These are phyloP conservation scores for Pseudogymnoascus sp. DNA, from an alignment of 2,329 filamentous ascomycete species.

Conservation along the genomic window DNA sequence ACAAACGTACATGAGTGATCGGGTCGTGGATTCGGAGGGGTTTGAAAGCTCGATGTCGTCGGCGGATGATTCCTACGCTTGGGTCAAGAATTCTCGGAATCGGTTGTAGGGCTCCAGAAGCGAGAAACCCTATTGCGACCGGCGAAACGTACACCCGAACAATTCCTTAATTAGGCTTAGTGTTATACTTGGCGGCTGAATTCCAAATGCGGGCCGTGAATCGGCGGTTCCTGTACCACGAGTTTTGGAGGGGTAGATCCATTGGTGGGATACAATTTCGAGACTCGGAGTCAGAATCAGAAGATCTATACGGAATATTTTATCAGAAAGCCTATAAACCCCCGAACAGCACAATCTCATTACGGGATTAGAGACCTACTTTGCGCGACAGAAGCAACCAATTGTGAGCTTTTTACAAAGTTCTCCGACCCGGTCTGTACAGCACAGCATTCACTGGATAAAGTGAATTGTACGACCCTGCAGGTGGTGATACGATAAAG, in stretches of 20 bases:
- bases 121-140: slow-evolving; percentile 10
- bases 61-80: slow-evolving; percentile 9
- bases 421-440: background rate
- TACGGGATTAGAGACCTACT: background rate
- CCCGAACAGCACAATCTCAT: background rate
- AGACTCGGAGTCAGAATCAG: background rate
- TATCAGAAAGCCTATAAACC: background rate
- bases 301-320: background rate
- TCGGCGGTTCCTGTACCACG: slow-evolving; percentile 6
- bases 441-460: background rate
- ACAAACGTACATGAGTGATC: slow-evolving; percentile 9
- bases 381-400: background rate
- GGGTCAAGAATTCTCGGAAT: slow-evolving; percentile 6
- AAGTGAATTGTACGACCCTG: slow-evolving; percentile 7
- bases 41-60: slow-evolving; percentile 8
- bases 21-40: slow-evolving; percentile 11
- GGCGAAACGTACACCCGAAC: slow-evolving; percentile 3
- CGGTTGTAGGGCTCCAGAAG: slow-evolving; percentile 8
- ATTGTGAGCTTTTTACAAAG: background rate
- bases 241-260: slow-evolving; percentile 5
- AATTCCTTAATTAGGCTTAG: background rate
- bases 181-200: background rate
- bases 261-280: slow-evolving; percentile 5
- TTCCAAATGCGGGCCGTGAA: slow-evolving; percentile 6
- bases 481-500: slow-evolving; percentile 5